Evolutionary conservation across 164 flowering plant species (phyloP), one percentile per base, ranked within the genome.

Genomic region (Dillenia turbinata): DNA sequence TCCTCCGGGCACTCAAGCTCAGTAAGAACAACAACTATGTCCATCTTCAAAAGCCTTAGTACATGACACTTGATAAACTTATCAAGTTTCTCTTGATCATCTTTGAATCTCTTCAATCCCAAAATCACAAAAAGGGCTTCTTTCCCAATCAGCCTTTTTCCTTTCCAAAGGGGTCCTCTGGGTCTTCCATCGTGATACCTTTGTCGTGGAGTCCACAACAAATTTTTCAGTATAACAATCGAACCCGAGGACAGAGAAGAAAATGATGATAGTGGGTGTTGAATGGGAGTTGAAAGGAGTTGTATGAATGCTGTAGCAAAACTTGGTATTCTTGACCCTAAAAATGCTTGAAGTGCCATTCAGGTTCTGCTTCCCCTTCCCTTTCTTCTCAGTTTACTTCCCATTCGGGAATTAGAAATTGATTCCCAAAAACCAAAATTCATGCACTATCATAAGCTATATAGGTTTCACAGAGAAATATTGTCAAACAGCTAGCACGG

Each of bases 1-100:
- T 93, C 91, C 54, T 85, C 84, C 69, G 90, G 98, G 50, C 98
- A 83, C 64, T 88, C 89, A 26, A 93, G 92, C 75, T 92, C 98
- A 47, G 2, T 53, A 16, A 92, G 80, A 52, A 86, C 98, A 63
- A 95, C 87, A 58, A 88, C 54, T 90, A 92, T 69, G 50, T 93
- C 98, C 88, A 87, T 69, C 77, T 90, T 92, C 80, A 92, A 71
- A 9, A 92, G 83, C 77, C 98, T 80, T 46, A 72, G 53, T 9
- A 88, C 90, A 55, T 88, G 97, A 8, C 75, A 75, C 54, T 85
- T 88, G 16, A 88, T 71, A 62, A 92, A 92, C 66, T 83, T 90
- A 13, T 71, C 73, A 49, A 92, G 86, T 73, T 72, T 83, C 62
- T 84, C 93, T 47, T 83, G 86, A 56, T 90, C 90, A 17, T 83